Evolutionary conservation across 345 rosid genomes (phyloP).

Genomic region (Gossypium anomalum): DNA sequence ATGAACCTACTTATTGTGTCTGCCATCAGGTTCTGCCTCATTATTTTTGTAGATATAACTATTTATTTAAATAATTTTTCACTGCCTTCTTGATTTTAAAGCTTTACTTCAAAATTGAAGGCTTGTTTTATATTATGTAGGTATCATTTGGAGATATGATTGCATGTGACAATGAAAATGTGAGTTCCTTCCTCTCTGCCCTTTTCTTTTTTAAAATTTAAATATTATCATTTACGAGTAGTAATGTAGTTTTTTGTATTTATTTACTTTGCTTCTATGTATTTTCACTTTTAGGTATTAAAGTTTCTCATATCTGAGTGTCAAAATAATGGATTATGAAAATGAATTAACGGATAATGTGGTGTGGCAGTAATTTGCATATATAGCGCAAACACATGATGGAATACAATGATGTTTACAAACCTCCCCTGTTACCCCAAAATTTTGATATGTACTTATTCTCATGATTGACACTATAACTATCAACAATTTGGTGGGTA

Average conservation of each 20-base stretch:
- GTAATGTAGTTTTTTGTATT: background rate
- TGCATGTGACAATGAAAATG: constrained; percentile 97
- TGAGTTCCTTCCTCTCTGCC: constrained; percentile 34
- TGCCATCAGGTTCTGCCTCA: constrained; percentile 83
- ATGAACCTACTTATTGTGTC: constrained; percentile 95
- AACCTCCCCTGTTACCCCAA: constrained; percentile 1
- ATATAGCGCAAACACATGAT: background rate
- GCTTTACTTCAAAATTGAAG: constrained; percentile 10
- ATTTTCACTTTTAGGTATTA: background rate
- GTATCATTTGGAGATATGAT: constrained; percentile 99
- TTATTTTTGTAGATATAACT: constrained; percentile 7
- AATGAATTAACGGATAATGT: background rate
- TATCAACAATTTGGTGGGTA: background rate
- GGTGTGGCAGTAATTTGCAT: background rate
- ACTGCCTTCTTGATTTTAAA: background rate
- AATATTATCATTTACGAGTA: background rate
- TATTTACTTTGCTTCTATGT: constrained; percentile 9
- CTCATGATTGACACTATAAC: background rate
- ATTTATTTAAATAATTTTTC: constrained; percentile 7
- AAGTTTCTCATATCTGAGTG: background rate
- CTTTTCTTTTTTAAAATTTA: background rate
- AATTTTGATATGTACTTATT: background rate
- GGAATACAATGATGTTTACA: background rate
- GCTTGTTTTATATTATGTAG: constrained; percentile 30
- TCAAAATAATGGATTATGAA: background rate